Evolutionary conservation across 768 basidiomycete genomes (phyloP).

Genomic region (Boletus subcaerulescens): DNA sequence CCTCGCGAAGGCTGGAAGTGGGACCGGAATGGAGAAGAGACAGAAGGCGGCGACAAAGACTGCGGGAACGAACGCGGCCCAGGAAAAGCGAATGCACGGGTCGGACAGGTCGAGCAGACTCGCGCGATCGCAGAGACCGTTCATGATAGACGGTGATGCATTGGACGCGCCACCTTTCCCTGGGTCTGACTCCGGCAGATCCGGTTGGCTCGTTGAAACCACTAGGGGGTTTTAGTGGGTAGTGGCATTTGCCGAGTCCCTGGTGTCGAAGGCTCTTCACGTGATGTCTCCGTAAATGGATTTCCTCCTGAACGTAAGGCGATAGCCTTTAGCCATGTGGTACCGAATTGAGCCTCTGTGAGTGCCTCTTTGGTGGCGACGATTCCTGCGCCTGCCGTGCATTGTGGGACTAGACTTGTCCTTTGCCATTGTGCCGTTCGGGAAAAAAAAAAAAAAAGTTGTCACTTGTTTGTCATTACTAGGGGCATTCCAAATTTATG

Average conservation of each 20-base stretch:
- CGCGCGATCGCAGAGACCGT: slow-evolving; percentile 11
- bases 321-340: not conserved
- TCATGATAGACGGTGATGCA: slow-evolving; percentile 2
- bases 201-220: too few relatives aligned
- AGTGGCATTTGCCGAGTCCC: too few relatives aligned
- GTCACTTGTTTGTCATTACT: too few relatives aligned
- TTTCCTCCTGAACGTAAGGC: too few relatives aligned
- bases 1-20: slow-evolving; percentile 21
- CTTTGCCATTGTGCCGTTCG: not conserved
- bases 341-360: not conserved
- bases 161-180: too few relatives aligned
- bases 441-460: not conserved
- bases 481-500: too few relatives aligned
- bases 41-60: slow-evolving; percentile 43
- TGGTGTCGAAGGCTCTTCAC: too few relatives aligned
- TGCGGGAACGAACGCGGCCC: slow-evolving; percentile 51
- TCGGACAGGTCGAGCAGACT: slow-evolving; percentile 38
- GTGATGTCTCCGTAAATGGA: too few relatives aligned
- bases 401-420: not conserved
- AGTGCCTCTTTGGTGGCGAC: not conserved
- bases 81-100: slow-evolving; percentile 48
- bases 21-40: slow-evolving; percentile 33
- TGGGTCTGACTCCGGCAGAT: too few relatives aligned
- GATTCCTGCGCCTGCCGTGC: not conserved
- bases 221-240: too few relatives aligned